phyloP scores from a whole-genome alignment of 2,329 filamentous ascomycete genomes.

The Nigrospora sphaerica region DNA sequence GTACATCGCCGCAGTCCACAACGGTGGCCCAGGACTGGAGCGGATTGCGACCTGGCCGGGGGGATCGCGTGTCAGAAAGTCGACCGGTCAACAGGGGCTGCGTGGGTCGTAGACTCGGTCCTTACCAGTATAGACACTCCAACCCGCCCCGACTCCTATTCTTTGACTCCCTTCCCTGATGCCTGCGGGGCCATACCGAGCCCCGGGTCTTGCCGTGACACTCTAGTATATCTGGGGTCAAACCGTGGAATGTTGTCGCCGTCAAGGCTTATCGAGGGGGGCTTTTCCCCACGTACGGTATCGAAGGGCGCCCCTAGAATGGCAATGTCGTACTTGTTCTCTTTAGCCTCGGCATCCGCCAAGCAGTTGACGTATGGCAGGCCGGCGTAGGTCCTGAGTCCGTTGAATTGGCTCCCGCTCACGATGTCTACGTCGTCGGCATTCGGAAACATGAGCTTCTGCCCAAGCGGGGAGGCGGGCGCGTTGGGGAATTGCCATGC shows the following conservation, averaged over 20 bases:
- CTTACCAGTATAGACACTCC: conserved; percentile 41
- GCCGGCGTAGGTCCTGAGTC: conserved; percentile 59
- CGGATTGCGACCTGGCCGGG: conserved; percentile 43
- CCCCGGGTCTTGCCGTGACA: conserved; percentile 25
- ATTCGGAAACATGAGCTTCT: conserved; percentile 8
- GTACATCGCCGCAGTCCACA: conserved; percentile 74
- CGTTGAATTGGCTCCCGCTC: conserved; percentile 36
- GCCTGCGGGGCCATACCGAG: conserved; percentile 25
- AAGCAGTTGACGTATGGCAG: conserved; percentile 55
- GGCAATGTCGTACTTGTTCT: conserved; percentile 48
- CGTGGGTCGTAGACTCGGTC: not conserved
- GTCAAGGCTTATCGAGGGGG: too few species aligned
- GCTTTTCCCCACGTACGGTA: conserved; percentile 23
- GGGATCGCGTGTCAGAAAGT: too few species aligned
- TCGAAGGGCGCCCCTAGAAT: conserved; percentile 44
- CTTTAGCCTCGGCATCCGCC: conserved; percentile 37
- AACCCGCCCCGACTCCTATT: conserved; percentile 17
- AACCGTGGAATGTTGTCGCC: too few species aligned
- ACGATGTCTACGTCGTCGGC: conserved; percentile 28
- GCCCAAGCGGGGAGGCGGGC: conserved; percentile 4
- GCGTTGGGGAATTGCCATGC: conserved; percentile 15
- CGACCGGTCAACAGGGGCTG: too few species aligned
- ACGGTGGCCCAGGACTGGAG: conserved; percentile 67
- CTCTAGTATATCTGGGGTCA: conserved; percentile 8
- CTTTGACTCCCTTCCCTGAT: conserved; percentile 24